Base-by-base conservation (phyloP, 805 yeast species). In the Cyberlindnera maritima region DNA sequence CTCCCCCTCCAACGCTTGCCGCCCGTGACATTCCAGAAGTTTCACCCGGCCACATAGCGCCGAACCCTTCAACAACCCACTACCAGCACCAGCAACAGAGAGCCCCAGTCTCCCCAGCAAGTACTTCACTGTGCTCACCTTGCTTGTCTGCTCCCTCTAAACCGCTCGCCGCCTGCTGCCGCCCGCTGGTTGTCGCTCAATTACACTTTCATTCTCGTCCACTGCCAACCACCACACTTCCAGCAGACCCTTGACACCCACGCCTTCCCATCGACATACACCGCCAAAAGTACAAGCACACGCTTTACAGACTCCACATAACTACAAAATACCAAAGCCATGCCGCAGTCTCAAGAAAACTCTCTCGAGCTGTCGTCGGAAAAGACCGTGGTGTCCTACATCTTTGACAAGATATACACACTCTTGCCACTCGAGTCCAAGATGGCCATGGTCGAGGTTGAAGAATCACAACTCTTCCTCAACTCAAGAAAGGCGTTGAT, bases 381-480 rank as follows among this genome's bases (percentile, higher is more conserved):
- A 14, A 48, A 54, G 8, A 58, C 71, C 1, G 54, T 68, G 9
- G 66, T 73, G 17, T 63, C 63, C 1, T 65, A 70, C 17, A 58
- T 74, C 23, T 66, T 64, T 43, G 43, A 57, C 36, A 61, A 70
- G 49, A 55, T 73, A 5, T 68, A 64, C 43, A 32, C 53, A 1
- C 26, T 64, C 5, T 56, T 74, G 18, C 77, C 78, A 0, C 54
- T 63, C 17, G 64, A 66, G 44, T 63, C 72, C 2, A 70, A 69
- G 2, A 52, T 61, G 19, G 53, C 67, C 3, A 43, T 68, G 19
- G 52, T 65, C 3, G 74, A 71, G 43, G 62, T 71, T 12, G 70
- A 70, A 41, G 62, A 62, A 13, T 70, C 71, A 42, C 63, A 62
- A 2, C 53, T 59, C 31, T 73, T 63, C 52, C 52, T 62, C n/a